phyloP scores from a whole-genome alignment of 106 monocot species.

The Acorus gramineus region DNA sequence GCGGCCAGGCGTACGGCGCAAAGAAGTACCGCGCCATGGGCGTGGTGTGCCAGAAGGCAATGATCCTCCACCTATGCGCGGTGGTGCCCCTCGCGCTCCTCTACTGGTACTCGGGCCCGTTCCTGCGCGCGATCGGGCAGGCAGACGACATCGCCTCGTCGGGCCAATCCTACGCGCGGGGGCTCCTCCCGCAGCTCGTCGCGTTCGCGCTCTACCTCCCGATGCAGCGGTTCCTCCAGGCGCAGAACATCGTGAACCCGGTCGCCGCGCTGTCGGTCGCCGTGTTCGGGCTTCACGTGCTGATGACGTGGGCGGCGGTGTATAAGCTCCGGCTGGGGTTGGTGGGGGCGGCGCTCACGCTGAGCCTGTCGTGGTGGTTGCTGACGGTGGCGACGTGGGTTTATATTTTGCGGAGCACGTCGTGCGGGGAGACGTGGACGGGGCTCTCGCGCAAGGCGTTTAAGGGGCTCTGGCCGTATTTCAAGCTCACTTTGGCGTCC shows the following conservation, averaged over 20 bases:
- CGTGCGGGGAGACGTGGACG: constrained; percentile 50
- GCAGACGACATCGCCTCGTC: constrained; percentile 20
- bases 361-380: constrained; percentile 72
- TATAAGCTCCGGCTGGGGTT: constrained; percentile 35
- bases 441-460: constrained; percentile 57
- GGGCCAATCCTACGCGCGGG: constrained; percentile 49
- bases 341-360: constrained; percentile 39
- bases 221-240: constrained; percentile 69
- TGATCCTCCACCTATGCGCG: constrained; percentile 34
- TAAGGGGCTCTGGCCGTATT: constrained; percentile 46
- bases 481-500: constrained; percentile 57
- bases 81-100: constrained; percentile 26
- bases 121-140: constrained; percentile 43
- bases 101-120: constrained; percentile 55
- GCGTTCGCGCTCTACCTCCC: constrained; percentile 69
- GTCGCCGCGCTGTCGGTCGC: constrained; percentile 36
- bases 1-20: constrained; percentile 64
- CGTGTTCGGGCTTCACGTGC: constrained; percentile 34
- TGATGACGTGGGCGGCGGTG: constrained; percentile 41
- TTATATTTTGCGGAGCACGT: constrained; percentile 33
- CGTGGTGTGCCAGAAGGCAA: constrained; percentile 40
- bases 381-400: constrained; percentile 27
- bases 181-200: constrained; percentile 51
- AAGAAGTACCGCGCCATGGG: constrained; percentile 45
- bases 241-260: constrained; percentile 76